Evolutionary conservation across 1,284 basidiomycete species (phyloP), one percentile per base, ranked within the genome.

Genomic region (Phellopilus nigrolimitatus): DNA sequence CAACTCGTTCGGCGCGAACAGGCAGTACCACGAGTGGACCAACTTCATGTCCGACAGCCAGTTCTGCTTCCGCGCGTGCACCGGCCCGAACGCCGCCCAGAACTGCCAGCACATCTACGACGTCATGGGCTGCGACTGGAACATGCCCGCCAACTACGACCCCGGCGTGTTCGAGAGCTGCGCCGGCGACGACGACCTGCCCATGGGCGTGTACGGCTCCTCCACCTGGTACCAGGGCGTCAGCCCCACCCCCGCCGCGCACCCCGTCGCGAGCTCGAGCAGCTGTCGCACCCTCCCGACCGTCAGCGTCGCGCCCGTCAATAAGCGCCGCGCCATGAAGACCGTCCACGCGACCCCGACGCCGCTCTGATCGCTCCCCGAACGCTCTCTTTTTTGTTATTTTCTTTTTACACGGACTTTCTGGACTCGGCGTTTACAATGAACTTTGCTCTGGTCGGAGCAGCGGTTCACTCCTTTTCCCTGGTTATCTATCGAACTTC

Each of bases 41-140:
- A 55, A 24, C 55, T 78, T 79, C 67, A 76, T 80, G 57, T 76
- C 73, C 7, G 68, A 72, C 45, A 66, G 53, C 25, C 69, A 78
- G 57, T 86, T 84, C 66, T 85, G 80, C 68, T 73, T 84, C 69
- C 73, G 80, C 49, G 81, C 80, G 25, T 84, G 82, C 61, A 65
- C 56, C 47, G 80, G 79, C 25, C 69, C 72, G 17, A 73, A 77
- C 48, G 79, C 82, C 33, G 73, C 76, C 3, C 61, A 65, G 8
- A 74, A 78, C 59, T 84, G 82, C 66, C 73, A 80, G n/a, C 62
- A 65, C 59, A 63, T 65, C 43, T 59, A 60, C 52, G 59, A 61
- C 47, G 59, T 69, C 22, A 78, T 79, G 77, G 79, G 79, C 10
- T 80, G 78, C 64, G 68, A 63, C 58, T 78, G 76, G 76, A 68